Evolutionary conservation across 2,329 filamentous ascomycete genomes (phyloP), one percentile per base, ranked within the genome.

Genomic region (Verticillium dahliae): DNA sequence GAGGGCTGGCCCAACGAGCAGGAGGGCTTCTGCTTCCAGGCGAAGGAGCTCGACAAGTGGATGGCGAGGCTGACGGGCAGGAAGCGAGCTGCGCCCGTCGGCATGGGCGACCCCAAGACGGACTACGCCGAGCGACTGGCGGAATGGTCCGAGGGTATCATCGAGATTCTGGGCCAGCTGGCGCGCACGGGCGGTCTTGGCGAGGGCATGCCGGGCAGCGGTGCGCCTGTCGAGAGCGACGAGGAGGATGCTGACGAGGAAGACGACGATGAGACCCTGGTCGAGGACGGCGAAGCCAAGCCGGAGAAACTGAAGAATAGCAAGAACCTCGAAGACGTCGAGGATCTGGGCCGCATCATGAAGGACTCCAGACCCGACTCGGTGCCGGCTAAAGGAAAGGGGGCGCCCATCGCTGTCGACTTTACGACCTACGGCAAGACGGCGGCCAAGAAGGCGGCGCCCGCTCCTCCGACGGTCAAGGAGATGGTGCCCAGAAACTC

Each of bases 401-500:
- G 74, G 63, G 69, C 81, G 45, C 80, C 88, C 4, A 80, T 96
- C 3, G 89, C 92, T 0, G 81, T 97, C 62, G 95, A 98, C 74
- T 98, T 97, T 69, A 95, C 91, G 1, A 91, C 89, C 0, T 88
- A 88, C 69, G 81, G 81, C 61, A 83, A 82, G 61, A 66, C 75
- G 14, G 76, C 81, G 1, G 78, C 74, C 27, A 73, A 78, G 33
- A 84, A 82, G 65, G 63, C 74, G 65, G 63, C 74, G 1, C 72
- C 78, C 2, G 69, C 76, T 1, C 75, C 76, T 1, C 75, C 78
- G 14, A 74, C 78, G 4, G 76, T 84, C 58, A 97, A 97, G 74
- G 91, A 96, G 71, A 99, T 99, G 95, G 95, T 98, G 0, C 92
- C 95, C 9, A 90, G 89, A 65, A 87, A 87, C 63, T 97, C 94